These are phyloP conservation scores for Fusarium metavorans DNA, from an alignment of 2,329 filamentous ascomycete genomes.

Conservation along the genomic window DNA sequence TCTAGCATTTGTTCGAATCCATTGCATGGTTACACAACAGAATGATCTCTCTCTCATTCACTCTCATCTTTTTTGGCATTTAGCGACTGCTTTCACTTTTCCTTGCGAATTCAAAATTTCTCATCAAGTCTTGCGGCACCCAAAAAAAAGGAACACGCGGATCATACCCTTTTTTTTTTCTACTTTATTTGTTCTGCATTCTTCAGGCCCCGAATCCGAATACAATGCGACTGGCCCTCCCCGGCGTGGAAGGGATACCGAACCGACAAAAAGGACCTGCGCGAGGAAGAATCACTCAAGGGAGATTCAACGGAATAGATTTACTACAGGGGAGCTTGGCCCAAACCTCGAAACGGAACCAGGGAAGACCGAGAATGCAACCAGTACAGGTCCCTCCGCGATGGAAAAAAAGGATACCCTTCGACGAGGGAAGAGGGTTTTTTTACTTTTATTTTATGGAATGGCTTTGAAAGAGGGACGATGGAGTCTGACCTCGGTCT, in stretches of 20 bases:
- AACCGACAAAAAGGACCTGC: slow-evolving; percentile 22
- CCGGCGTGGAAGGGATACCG: slow-evolving; percentile 28
- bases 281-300: slow-evolving; percentile 36
- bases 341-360: slow-evolving; percentile 44
- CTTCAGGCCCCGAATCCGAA: slow-evolving; percentile 30
- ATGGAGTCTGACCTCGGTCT: slow-evolving; percentile 45
- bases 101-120: slow-evolving; percentile 47
- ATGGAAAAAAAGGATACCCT: slow-evolving; percentile 43
- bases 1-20: slow-evolving; percentile 49
- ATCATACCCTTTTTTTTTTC: slow-evolving; percentile 53
- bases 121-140: slow-evolving; percentile 54
- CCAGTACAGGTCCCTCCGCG: slow-evolving; percentile 42
- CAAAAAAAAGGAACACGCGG: slow-evolving; percentile 54
- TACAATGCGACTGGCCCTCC: slow-evolving; percentile 37
- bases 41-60: slow-evolving; percentile 48
- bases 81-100: slow-evolving; percentile 55
- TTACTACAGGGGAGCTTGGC: slow-evolving; percentile 37
- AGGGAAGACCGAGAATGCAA: slow-evolving; percentile 50
- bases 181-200: slow-evolving; percentile 38
- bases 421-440: slow-evolving; percentile 29
- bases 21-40: slow-evolving; percentile 46
- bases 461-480: slow-evolving; percentile 36
- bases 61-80: slow-evolving; percentile 58
- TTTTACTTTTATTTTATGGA: slow-evolving; percentile 25
- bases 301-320: slow-evolving; percentile 46